phyloP scores from a whole-genome alignment of 495 filamentous ascomycete genomes.

The Clohesyomyces aquaticus region DNA sequence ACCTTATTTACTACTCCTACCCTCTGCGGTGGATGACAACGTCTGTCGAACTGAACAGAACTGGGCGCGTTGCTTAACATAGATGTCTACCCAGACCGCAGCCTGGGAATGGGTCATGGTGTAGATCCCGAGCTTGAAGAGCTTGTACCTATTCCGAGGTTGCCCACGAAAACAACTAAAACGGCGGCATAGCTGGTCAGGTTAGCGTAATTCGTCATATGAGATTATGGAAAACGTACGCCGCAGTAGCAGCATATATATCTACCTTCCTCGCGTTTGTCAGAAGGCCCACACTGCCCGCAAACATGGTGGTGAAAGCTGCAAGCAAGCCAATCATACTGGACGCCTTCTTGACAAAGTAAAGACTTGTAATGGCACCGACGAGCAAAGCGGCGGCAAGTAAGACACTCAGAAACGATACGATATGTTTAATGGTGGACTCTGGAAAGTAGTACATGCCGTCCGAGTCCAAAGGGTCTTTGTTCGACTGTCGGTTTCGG shows the following conservation, averaged over 20 bases:
- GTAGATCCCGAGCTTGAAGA: too few relatives aligned
- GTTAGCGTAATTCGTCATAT: background rate
- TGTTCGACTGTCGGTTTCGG: constrained; percentile 7
- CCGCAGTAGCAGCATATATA: constrained; percentile 36
- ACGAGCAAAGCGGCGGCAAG: constrained; percentile 30
- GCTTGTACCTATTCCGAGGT: constrained; percentile 11
- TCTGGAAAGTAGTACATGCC: constrained; percentile 33
- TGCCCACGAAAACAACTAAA: constrained; percentile 14
- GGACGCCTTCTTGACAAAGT: constrained; percentile 22
- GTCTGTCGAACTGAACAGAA: too few relatives aligned
- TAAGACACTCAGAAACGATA: constrained; percentile 21
- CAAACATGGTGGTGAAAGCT: constrained; percentile 34
- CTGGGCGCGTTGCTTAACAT: too few relatives aligned
- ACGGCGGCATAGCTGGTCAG: constrained; percentile 6
- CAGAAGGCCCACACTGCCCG: constrained; percentile 21
- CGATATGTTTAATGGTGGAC: constrained; percentile 17
- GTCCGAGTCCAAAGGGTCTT: constrained; percentile 15
- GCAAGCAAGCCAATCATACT: constrained; percentile 21
- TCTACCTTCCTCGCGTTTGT: constrained; percentile 36
- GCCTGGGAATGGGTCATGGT: too few relatives aligned
- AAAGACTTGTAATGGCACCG: constrained; percentile 34
- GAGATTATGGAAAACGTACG: constrained; percentile 15
- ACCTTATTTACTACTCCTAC: too few relatives aligned
- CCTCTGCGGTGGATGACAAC: too few relatives aligned
- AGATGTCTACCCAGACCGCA: too few relatives aligned